phyloP scores from a whole-genome alignment of 306 rosid genomes.

The Cotoneaster glaucophyllus region DNA sequence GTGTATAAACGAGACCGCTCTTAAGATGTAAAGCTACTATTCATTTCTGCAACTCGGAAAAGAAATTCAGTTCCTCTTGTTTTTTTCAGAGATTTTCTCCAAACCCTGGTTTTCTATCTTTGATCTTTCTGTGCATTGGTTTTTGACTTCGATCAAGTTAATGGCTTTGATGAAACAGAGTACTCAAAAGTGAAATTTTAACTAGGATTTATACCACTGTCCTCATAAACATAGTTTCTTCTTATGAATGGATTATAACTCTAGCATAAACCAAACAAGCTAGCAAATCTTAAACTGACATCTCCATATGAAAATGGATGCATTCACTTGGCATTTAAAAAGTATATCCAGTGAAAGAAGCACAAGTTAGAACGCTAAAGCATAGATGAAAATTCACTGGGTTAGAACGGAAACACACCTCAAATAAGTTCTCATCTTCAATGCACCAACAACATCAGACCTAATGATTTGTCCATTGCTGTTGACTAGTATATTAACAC shows the following conservation, averaged over 20 bases:
- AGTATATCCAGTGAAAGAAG: background rate
- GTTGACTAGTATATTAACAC: conserved; percentile 96
- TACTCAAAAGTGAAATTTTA: background rate
- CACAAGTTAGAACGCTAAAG: background rate
- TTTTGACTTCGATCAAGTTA: background rate
- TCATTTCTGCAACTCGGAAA: too few species aligned
- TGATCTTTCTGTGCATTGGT: background rate
- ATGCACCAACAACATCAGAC: conserved; percentile 96
- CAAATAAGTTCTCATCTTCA: conserved; percentile 98
- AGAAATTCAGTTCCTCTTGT: background rate
- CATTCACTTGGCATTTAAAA: background rate
- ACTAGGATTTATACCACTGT: background rate
- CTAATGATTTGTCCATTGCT: conserved; percentile 97
- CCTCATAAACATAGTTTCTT: background rate
- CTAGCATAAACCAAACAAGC: background rate
- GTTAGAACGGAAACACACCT: conserved; percentile 42
- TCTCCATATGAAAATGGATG: background rate
- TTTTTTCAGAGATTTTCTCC: background rate
- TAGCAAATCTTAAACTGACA: background rate
- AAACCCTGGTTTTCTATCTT: background rate
- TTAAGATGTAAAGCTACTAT: background rate
- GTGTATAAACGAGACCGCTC: background rate
- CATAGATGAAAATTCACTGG: background rate
- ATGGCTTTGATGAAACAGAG: background rate
- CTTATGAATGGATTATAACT: background rate